Conservation (phyloP, 805 yeast species). For the Lachancea thermotolerans region DNA sequence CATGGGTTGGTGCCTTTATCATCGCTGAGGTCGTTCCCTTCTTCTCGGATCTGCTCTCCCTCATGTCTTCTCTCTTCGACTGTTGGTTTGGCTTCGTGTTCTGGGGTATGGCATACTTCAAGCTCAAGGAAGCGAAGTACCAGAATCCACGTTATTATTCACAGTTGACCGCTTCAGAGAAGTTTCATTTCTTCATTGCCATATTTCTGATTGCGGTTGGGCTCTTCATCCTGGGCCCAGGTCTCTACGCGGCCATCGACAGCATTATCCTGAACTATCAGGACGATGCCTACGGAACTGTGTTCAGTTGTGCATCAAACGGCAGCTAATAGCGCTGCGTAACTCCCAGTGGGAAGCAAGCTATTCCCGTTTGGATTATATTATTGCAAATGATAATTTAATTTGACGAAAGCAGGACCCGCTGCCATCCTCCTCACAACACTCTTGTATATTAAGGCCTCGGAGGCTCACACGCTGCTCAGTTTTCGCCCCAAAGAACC, state of each 20-base stretch:
- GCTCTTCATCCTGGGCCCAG: conserved; percentile 52
- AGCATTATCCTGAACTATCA: conserved; percentile 48
- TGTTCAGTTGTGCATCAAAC: conserved; percentile 45
- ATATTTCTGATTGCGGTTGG: conserved; percentile 40
- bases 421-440: no score
- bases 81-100: conserved; percentile 62
- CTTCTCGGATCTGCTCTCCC: conserved; percentile 48
- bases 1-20: conserved; percentile 51
- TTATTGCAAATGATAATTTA: no score
- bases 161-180: conserved; percentile 27
- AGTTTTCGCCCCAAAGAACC: no score
- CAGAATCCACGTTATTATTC: conserved; percentile 25
- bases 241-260: conserved; percentile 48
- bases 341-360: not conserved
- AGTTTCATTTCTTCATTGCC: conserved; percentile 35
- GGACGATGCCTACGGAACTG: conserved; percentile 43
- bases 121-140: conserved; percentile 35
- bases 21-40: conserved; percentile 62
- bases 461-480: no score
- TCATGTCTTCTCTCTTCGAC: conserved; percentile 57
- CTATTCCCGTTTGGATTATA: no score
- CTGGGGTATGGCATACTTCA: conserved; percentile 54
- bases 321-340: conserved; percentile 15
- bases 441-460: no score
- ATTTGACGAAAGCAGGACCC: no score